Evolutionary conservation across 768 basidiomycete genomes (phyloP), one percentile per base, ranked within the genome.

Genomic region (Psilocybe azurescens): DNA sequence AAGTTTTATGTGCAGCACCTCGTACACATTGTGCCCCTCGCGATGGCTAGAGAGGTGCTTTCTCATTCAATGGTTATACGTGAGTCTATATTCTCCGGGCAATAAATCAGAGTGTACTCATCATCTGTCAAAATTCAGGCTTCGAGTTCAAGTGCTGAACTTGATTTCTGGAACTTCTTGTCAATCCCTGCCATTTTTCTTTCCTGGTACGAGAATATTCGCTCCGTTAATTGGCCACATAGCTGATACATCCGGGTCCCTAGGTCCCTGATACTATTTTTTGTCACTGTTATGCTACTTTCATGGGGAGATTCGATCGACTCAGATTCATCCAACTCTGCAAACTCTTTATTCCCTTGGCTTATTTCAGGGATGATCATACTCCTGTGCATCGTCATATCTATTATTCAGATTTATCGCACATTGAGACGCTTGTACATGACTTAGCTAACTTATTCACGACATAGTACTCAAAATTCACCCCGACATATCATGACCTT

Each of bases 1-100:
- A 28, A 53, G 52, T 53, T 32, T 53, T 5, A 18, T 32, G 8
- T 53, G 52, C 20, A 53, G 52, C n/a, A 36, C 52, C n/a, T 53
- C 33, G 6, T 53, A 53, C 33, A 53, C 32, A 13, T 11, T 53
- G 52, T 53, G 52, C 18, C 16, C 52, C 2, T 36, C 30, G 18
- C 32, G 52, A 16, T 53, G 52, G 52, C n/a, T 53, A 16, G 7
- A 33, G 20, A 53, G 52, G 20, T 53, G 16, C 18, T 18, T 53
- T n/a, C 36, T 53, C n/a, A 33, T 53, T 36, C 32, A 36, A n/a
- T 53, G 52, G 52, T 8, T 53, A 53, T 53, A 53, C 11, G 52
- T 53, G 3, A 38, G 52, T 53, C 52, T 16, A 3, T 20, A 3
- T 18, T 38, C 5, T 10, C 5, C 16, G 5, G 3, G 5, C 5